Evolutionary conservation across 345 rosid species (phyloP), one percentile per base, ranked within the genome.

Genomic region (Eutrema japonicum): DNA sequence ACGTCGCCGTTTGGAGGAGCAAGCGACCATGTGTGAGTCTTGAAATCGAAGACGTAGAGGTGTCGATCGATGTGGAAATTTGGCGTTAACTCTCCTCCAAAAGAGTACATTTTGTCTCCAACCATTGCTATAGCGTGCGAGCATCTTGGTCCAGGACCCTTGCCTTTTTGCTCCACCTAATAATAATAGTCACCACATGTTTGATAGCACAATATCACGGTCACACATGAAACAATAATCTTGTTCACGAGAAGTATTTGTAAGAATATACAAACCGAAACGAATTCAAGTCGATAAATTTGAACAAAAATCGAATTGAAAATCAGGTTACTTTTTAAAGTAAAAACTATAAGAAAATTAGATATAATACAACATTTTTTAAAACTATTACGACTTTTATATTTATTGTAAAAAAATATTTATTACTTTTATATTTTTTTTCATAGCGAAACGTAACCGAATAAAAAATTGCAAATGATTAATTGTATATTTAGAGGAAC

Each of bases 61-160:
- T 74, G n/a, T 38, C 16, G 7, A 30, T 66, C 72, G 27, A 74
- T 74, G 66, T 30, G 60, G 3, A 46, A 16, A 55, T 66, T 65
- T 12, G 78, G 78, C 6, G 9, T 66, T 54, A 57, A 8, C 46
- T 74, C 72, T 48, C 78, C 78, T 47, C 78, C 78, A 13, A 74
- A 74, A 46, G 72, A 65, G 10, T 74, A 74, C 59, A 66, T 49
- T 58, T 74, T 74, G 33, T 74, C 27, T n/a, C 78, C 72, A 48
- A 66, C 72, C 66, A 47, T 46, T 13, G 78, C 60, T 48, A 74
- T 74, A 48, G 72, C 66, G 13, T 74, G 72, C 2, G 78, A 65
- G 37, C 67, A 65, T 57, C 78, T 74, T 57, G 64, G 72, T 38
- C 72, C 60, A 36, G 78, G 78, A 37, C 3, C 43, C 4, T 58